Evolutionary conservation across 805 yeast genomes (phyloP).

Genomic region (Danielia oregonensis): DNA sequence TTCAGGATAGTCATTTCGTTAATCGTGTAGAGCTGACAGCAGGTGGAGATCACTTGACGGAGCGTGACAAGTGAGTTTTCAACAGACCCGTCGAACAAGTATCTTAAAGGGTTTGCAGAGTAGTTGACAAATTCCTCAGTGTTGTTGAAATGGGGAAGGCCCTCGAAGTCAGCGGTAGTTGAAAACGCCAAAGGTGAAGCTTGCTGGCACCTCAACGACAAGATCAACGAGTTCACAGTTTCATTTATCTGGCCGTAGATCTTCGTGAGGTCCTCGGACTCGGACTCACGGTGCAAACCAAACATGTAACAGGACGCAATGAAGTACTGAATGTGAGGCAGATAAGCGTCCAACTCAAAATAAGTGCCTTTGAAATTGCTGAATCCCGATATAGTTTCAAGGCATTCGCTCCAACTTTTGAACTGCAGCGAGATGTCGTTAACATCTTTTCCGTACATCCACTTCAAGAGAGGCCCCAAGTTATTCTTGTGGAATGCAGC

Average conservation of each 20-base stretch:
- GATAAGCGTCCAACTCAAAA: constrained; percentile 1
- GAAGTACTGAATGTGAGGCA: constrained; percentile 6
- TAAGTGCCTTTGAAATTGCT: not conserved
- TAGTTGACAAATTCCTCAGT: constrained; percentile 17
- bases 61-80: constrained; percentile 15
- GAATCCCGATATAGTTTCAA: constrained; percentile 6
- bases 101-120: constrained; percentile 11
- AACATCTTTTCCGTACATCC: constrained; percentile 18
- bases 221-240: constrained; percentile 13
- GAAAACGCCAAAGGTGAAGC: no score
- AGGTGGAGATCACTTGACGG: constrained; percentile 22
- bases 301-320: constrained; percentile 8
- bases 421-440: constrained; percentile 1
- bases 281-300: constrained; percentile 10
- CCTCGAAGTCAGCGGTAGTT: not conserved
- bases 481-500: constrained; percentile 17
- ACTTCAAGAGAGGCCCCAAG: constrained; percentile 22
- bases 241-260: constrained; percentile 27
- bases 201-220: no score
- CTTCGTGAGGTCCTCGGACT: constrained; percentile 24
- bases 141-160: constrained; percentile 2
- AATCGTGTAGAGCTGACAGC: constrained; percentile 31
- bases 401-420: constrained; percentile 11
- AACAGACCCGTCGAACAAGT: constrained; percentile 15
- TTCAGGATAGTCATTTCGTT: constrained; percentile 31